phyloP scores from a whole-genome alignment of 768 basidiomycete genomes.

The Naematelia aurantialba region DNA sequence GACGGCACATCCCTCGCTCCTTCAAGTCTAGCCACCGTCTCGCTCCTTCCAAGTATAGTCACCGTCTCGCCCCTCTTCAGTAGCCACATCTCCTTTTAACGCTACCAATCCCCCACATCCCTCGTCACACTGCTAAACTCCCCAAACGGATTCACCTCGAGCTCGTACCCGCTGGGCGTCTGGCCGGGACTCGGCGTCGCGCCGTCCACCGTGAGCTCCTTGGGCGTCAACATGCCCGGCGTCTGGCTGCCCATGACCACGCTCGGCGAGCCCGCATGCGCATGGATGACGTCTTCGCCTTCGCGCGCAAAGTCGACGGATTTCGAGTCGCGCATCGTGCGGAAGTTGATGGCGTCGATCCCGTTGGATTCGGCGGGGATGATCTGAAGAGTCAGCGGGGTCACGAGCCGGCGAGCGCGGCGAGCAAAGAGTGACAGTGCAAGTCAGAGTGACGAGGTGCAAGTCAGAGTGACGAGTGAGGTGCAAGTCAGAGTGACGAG shows the following conservation, averaged over 20 bases:
- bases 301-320: slow-evolving; percentile 73
- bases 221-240: slow-evolving; percentile 49
- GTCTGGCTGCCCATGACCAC: slow-evolving; percentile 36
- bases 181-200: slow-evolving; percentile 2
- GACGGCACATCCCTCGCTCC: no score
- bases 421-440: no score
- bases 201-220: slow-evolving; percentile 33
- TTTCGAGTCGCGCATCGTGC: slow-evolving; percentile 80
- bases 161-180: slow-evolving; percentile 17
- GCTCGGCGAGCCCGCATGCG: slow-evolving; percentile 47
- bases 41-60: background rate
- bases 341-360: slow-evolving; percentile 81
- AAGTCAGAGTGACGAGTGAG: no score
- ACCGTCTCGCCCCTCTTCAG: background rate
- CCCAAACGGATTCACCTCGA: slow-evolving; percentile 69
- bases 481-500: no score
- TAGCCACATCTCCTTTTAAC: background rate
- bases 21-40: background rate
- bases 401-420: no score
- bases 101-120: slow-evolving; percentile 43
- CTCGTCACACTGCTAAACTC: slow-evolving; percentile 83
- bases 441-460: no score
- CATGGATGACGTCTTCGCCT: slow-evolving; percentile 51
- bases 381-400: slow-evolving; percentile 59
- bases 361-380: slow-evolving; percentile 73